phyloP scores from a whole-genome alignment of 2,329 filamentous ascomycete genomes.

The Parastagonospora nodorum region DNA sequence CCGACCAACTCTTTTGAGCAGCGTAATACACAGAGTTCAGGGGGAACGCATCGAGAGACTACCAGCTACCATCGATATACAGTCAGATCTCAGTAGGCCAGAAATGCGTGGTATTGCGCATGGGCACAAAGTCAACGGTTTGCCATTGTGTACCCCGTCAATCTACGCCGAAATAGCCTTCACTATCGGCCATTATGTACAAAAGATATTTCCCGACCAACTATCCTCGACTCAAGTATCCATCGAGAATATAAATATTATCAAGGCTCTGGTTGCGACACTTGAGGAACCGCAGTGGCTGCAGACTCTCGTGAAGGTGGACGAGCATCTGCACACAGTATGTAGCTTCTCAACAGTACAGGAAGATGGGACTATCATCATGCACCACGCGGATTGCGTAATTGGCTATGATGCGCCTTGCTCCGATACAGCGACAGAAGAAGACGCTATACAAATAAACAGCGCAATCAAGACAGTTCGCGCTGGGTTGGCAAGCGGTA shows the following conservation, averaged over 20 bases:
- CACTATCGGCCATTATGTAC: slow-evolving; percentile 34
- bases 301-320: neutral
- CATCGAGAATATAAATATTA: slow-evolving; percentile 1
- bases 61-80: too few species aligned
- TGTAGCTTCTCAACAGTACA: slow-evolving; percentile 1
- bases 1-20: neutral
- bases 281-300: neutral
- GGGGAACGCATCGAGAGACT: too few species aligned
- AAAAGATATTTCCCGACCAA: too few species aligned
- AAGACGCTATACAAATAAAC: too few species aligned
- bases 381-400: neutral
- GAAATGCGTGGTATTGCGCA: slow-evolving; percentile 9
- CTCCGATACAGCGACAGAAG: too few species aligned
- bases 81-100: slow-evolving; percentile 12
- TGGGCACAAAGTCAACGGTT: slow-evolving; percentile 20
- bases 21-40: slow-evolving; percentile 2
- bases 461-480: neutral
- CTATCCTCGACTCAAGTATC: too few species aligned
- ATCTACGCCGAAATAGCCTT: slow-evolving; percentile 44
- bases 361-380: neutral
- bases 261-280: slow-evolving; percentile 4
- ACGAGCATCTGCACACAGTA: neutral
- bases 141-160: slow-evolving; percentile 17
- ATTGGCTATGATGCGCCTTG: neutral
- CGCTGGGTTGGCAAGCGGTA: slow-evolving; percentile 3